phyloP scores from a whole-genome alignment of 768 basidiomycete genomes.

The Pulveroboletus ravenelii region DNA sequence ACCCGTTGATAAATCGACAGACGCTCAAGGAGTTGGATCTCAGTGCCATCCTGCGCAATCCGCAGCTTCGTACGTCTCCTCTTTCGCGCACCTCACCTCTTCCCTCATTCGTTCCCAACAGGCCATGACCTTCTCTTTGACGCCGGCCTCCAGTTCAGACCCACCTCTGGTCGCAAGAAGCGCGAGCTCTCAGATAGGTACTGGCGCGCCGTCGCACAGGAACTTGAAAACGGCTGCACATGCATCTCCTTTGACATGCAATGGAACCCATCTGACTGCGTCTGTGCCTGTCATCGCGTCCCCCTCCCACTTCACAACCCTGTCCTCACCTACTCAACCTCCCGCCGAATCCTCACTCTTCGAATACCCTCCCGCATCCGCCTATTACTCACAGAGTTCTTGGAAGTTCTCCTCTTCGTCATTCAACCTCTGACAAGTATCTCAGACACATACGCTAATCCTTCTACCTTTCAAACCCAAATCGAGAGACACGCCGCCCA shows the following conservation, averaged over 20 bases:
- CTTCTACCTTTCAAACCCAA: constrained; percentile 54
- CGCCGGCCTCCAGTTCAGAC: constrained; percentile 75
- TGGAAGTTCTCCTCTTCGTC: constrained; percentile 77
- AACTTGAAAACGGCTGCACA: constrained; percentile 78
- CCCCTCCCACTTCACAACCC: constrained; percentile 39
- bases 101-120: constrained; percentile 26
- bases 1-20: constrained; percentile 76
- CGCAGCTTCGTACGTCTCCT: constrained; percentile 74
- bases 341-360: constrained; percentile 48
- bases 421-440: constrained; percentile 73
- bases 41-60: constrained; percentile 79
- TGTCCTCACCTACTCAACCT: constrained; percentile 41
- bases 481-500: constrained; percentile 60
- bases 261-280: constrained; percentile 48
- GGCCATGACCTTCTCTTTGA: constrained; percentile 91
- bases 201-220: constrained; percentile 76
- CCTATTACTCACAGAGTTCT: constrained; percentile 66
- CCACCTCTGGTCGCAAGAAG: constrained; percentile 70
- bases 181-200: constrained; percentile 71
- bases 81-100: not conserved
- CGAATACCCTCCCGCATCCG: constrained; percentile 70
- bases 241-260: constrained; percentile 70
- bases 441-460: constrained; percentile 56
- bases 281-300: constrained; percentile 51
- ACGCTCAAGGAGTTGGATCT: constrained; percentile 85